Evolutionary conservation across 192 early-diverging fungal genomes (phyloP), one percentile per base, ranked within the genome.

Genomic region (Endogone sp.): DNA sequence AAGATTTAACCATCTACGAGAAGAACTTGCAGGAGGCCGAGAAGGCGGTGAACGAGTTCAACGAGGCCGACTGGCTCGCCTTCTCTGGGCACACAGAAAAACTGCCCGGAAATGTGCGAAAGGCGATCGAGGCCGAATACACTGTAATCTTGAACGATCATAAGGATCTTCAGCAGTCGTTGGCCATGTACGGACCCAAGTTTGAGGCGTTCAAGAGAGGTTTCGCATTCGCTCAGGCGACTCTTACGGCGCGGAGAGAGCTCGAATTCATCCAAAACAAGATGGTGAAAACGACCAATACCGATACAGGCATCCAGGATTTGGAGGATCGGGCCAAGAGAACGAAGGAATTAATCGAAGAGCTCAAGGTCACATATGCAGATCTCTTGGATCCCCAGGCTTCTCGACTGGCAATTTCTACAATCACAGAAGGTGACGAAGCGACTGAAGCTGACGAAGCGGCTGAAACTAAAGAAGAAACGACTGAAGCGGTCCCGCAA

Each of bases 241-340:
- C 37, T 49, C 37, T 49, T 16, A 16, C 56, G 11, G 55, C 59
- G 13, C 49, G 65, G 22, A 70, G 70, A 20, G 71, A 71, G 24
- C 59, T 78, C 0, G 76, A 78, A 30, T 73, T 70, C 3, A 74
- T 78, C 13, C 76, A 78, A 29, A 68, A 71, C 28, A 70, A 78
- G 23, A 78, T 78, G 76, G 49, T 78, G 28, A 78, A 78, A 60
- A 71, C 76, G n/a, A 78, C 72, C 2, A 78, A 71, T 0, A 78
- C 76, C 9, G 69, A 78, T 28, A 67, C 31, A 23, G 76, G 72
- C 9, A 78, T 78, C 24, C 68, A 73, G 26, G 68, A 78, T 16
- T 24, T 78, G 9, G 76, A 78, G 27, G 21, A 65, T 21, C 64
- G 76, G 16, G 56, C 64, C 13, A 23, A 60, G 20, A 24, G 30